Conservation (phyloP, 176 grass and related monocot genomes). For the Ampelocalamus luodianensis region DNA sequence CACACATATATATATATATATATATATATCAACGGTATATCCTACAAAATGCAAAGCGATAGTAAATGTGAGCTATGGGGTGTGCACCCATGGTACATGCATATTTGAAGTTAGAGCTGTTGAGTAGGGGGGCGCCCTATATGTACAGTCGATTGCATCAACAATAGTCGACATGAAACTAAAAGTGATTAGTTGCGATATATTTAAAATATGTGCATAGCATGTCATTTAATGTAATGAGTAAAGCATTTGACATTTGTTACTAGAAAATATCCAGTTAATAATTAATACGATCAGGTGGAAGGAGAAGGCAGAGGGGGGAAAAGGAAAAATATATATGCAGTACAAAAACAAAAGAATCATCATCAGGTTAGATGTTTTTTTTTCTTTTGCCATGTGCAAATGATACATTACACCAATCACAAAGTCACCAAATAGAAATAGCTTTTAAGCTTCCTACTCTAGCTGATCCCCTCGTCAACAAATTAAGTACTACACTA, state of each 20-base stretch:
- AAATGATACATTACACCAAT: constrained; percentile 50
- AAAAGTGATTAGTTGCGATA: neutral
- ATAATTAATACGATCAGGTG: neutral
- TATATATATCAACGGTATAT: too few species aligned
- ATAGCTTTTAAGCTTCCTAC: constrained; percentile 38
- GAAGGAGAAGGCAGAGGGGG: neutral
- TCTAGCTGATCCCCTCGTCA: neutral
- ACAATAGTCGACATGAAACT: neutral
- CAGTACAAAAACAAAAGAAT: constrained; percentile 14
- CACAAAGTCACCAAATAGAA: constrained; percentile 35
- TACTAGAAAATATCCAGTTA: neutral
- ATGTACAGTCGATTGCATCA: neutral
- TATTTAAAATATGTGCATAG: neutral
- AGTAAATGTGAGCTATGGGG: neutral
- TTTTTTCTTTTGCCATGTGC: constrained; percentile 44
- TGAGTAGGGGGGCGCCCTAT: neutral
- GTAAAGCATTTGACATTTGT: neutral
- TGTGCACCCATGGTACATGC: neutral
- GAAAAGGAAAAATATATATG: neutral
- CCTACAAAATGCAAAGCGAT: neutral
- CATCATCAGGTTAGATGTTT: constrained; percentile 45
- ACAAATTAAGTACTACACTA: neutral
- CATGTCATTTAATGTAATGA: neutral
- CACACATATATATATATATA: too few species aligned
- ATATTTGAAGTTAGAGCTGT: neutral